Conservation (phyloP, 2,329 filamentous ascomycete genomes). For the Mariannaea sp. region DNA sequence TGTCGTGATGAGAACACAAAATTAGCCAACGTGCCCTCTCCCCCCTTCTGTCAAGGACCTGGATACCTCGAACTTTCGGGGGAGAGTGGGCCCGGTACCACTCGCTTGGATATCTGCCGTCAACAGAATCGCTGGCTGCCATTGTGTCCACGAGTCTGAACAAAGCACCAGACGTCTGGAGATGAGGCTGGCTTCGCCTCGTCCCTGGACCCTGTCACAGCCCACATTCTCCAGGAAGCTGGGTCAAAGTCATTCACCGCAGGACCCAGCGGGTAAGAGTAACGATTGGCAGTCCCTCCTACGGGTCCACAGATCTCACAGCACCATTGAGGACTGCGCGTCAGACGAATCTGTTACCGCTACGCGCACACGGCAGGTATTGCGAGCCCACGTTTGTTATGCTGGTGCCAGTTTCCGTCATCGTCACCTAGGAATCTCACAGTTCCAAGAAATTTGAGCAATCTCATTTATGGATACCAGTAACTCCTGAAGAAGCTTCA, state of each 20-base stretch:
- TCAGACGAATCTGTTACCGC: conserved; percentile 17
- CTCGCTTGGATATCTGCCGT: not conserved
- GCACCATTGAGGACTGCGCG: conserved; percentile 19
- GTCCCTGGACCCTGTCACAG: conserved; percentile 33
- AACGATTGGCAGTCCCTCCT: conserved; percentile 16
- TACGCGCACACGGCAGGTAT: conserved; percentile 14
- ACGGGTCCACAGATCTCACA: conserved; percentile 17
- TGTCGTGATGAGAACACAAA: not conserved
- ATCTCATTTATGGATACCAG: not conserved
- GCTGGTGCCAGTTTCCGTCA: conserved; percentile 5
- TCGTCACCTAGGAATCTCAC: too few species aligned
- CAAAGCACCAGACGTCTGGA: conserved; percentile 14
- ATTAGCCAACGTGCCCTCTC: too few species aligned
- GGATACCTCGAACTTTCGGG: not conserved
- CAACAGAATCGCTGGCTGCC: not conserved
- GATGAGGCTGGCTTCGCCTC: conserved; percentile 29
- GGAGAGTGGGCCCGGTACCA: not conserved
- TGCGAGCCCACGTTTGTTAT: conserved; percentile 14
- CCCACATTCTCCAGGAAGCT: conserved; percentile 34
- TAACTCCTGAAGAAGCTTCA: too few species aligned
- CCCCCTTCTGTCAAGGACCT: not conserved
- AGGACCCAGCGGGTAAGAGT: conserved; percentile 22
- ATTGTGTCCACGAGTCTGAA: conserved; percentile 22
- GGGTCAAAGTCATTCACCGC: conserved; percentile 28
- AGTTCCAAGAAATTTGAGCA: too few species aligned